These are phyloP conservation scores for Aspergillus pseudoglaucus DNA, from an alignment of 2,329 filamentous ascomycete species.

Conservation along the genomic window DNA sequence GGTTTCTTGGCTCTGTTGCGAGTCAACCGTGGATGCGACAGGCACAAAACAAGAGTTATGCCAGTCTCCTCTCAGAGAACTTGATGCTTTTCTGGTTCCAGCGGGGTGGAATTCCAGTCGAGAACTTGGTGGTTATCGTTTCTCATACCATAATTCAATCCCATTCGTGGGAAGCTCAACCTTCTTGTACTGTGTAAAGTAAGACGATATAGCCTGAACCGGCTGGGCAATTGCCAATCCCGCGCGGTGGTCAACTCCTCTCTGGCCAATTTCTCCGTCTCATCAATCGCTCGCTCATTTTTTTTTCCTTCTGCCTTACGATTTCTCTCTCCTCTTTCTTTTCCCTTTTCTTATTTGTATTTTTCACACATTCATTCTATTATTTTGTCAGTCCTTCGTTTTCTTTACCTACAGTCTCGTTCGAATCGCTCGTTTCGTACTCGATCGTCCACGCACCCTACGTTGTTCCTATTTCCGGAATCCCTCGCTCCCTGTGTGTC, in stretches of 20 bases:
- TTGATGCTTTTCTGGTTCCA: not conserved
- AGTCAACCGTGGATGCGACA: not conserved
- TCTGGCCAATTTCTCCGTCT: not conserved
- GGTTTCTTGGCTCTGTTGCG: not conserved
- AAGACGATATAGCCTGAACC: not conserved
- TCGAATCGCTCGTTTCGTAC: not conserved
- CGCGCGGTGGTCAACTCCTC: not conserved
- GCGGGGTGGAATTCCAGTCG: not conserved
- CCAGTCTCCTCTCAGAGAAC: too few relatives aligned
- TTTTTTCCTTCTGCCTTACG: not conserved
- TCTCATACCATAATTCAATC: too few relatives aligned
- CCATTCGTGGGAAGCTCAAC: too few relatives aligned
- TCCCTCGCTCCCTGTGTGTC: constrained; percentile 1
- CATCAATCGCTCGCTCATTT: not conserved
- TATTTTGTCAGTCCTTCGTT: not conserved
- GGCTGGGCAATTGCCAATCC: not conserved
- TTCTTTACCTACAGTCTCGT: not conserved
- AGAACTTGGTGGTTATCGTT: not conserved
- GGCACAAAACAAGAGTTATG: not conserved
- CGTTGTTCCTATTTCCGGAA: not conserved
- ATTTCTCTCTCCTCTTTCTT: not conserved
- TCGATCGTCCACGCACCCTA: not conserved
- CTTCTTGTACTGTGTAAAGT: too few relatives aligned
- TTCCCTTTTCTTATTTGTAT: not conserved
- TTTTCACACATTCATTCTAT: not conserved